Base-by-base conservation (phyloP, 306 rosid genomes). In the Datisca glomerata region DNA sequence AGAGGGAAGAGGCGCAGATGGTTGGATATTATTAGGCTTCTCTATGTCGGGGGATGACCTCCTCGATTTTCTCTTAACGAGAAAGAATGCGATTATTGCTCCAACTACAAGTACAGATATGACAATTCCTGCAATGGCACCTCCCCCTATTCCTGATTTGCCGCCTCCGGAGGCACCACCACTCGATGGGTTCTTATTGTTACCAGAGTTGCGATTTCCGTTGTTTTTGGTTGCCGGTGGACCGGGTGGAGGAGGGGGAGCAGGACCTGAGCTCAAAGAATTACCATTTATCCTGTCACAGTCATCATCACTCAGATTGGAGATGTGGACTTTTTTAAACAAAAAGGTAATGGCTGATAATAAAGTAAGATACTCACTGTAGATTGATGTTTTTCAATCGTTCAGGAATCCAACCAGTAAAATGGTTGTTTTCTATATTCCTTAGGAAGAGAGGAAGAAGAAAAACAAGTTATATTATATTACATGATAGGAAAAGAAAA, bases 221-320 rank as follows among this genome's bases (percentile, higher is more conserved):
- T 13, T 41, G 39, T 45, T 35, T 61, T 52, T 59, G 35, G 49
- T 43, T 33, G 65, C 44, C 37, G 91, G 95, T 35, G 95, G 95
- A 25, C 98, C 98, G 29, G 98, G 98, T 41, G 98, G 98, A 32
- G 95, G 98, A 43, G 98, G 98, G 24, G 98, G 98, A 34, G 98
- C 95, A 61, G 95, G 75, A 18, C 93, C 93, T 6, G 98, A 70
- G 61, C 24, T 89, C 86, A 83, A 89, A 1, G 53, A 6, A 63
- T 89, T 89, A 18, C 95, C 95, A 24, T 60, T 62, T 59, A 24
- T 68, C 61, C 95, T 84, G 84, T 59, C 41, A 58, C 40, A 51
- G 41, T 39, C 10, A 11, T 41, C 29, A 24, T 8, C 9, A 13
- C 12, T 14, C 7, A n/a, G 5, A 1, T 8, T 13, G 9, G 2